Conservation (phyloP, 148 eudicot genomes). For the Vaccinium macrocarpon region DNA sequence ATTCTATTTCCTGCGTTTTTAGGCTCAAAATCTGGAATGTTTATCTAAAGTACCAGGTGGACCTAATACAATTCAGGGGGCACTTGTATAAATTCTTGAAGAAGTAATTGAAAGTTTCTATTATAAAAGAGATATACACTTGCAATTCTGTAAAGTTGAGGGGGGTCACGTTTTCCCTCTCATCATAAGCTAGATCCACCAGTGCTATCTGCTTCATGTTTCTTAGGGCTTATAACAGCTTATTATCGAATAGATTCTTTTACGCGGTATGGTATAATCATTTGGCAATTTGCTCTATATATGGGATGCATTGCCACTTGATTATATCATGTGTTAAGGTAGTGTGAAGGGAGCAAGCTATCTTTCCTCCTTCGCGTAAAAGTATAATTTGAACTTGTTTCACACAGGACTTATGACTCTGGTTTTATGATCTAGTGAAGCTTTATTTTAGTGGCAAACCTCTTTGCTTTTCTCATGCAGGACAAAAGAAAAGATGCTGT, state of each 20-base stretch:
- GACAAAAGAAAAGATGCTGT: slow-evolving; percentile 99
- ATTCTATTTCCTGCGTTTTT: too few species aligned
- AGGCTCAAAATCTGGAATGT: too few species aligned
- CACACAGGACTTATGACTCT: background rate
- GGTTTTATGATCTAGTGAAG: background rate
- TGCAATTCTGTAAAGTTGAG: too few species aligned
- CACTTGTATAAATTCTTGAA: too few species aligned
- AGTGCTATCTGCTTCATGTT: background rate
- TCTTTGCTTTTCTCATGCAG: slow-evolving; percentile 33
- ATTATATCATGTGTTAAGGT: background rate
- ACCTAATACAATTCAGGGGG: too few species aligned
- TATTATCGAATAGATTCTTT: background rate
- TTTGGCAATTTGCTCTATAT: background rate
- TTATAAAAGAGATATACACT: too few species aligned
- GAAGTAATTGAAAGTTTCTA: too few species aligned
- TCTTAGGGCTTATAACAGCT: background rate
- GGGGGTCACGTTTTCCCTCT: too few species aligned
- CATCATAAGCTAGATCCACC: too few species aligned
- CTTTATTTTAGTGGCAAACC: background rate
- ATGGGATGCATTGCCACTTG: background rate
- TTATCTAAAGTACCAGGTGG: too few species aligned
- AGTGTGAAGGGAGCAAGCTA: background rate
- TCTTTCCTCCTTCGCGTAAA: background rate
- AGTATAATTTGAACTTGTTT: slow-evolving; percentile 2
- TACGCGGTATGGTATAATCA: background rate